phyloP scores from a whole-genome alignment of 306 rosid genomes.

The Cotoneaster glaucophyllus region DNA sequence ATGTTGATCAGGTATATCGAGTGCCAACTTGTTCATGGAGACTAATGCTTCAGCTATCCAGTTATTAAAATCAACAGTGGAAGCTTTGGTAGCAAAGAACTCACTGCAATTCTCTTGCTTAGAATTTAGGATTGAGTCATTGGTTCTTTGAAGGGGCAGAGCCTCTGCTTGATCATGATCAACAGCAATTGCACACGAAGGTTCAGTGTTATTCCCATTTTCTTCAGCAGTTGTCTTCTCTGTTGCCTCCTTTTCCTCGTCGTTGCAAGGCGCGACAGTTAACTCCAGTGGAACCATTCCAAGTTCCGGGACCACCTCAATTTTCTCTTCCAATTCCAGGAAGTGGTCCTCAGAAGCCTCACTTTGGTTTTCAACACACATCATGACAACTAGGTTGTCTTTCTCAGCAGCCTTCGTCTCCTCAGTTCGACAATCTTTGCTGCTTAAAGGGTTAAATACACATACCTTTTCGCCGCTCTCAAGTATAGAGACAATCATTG shows the following conservation, averaged over 20 bases:
- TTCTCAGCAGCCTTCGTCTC: conserved; percentile 22
- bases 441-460: conserved; percentile 1
- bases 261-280: conserved; percentile 13
- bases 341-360: conserved; percentile 26
- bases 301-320: conserved; percentile 17
- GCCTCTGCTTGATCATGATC: conserved; percentile 18
- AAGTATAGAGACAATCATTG: conserved; percentile 13
- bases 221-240: conserved; percentile 23
- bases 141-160: conserved; percentile 6
- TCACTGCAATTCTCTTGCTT: conserved; percentile 18
- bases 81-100: conserved; percentile 3
- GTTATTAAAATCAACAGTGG: conserved; percentile 27
- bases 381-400: conserved; percentile 13
- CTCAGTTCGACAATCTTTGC: conserved; percentile 14
- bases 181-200: conserved; percentile 9
- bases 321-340: conserved; percentile 18
- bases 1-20: conserved; percentile 20
- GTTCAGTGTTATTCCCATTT: conserved; percentile 16
- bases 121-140: conserved; percentile 17
- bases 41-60: conserved; percentile 21
- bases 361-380: conserved; percentile 11
- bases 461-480: conserved; percentile 11
- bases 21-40: conserved; percentile 24
- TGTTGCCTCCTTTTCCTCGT: conserved; percentile 5
- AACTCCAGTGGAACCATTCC: conserved; percentile 13